Conservation (phyloP, 2,329 filamentous ascomycete species). For the Tolypocladium tundrense region DNA sequence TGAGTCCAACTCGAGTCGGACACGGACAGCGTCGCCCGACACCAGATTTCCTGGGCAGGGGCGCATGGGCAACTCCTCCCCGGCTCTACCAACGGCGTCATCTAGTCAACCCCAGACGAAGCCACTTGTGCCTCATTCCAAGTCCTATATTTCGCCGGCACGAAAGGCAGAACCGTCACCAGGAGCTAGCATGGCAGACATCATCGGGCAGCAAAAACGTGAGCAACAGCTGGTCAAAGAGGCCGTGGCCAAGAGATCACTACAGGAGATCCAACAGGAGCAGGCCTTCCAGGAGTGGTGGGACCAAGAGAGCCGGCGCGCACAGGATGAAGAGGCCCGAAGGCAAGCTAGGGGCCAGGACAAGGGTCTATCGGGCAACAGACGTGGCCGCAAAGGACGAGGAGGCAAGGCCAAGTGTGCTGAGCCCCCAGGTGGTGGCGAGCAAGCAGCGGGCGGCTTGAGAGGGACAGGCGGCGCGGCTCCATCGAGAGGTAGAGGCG, state of each 20-base stretch:
- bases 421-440: slow-evolving; percentile 7
- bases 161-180: slow-evolving; percentile 52
- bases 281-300: slow-evolving; percentile 97
- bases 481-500: slow-evolving; percentile 4
- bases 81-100: slow-evolving; percentile 14
- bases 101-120: slow-evolving; percentile 22
- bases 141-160: slow-evolving; percentile 45
- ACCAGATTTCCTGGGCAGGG: slow-evolving; percentile 52
- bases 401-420: slow-evolving; percentile 16
- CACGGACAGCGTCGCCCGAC: slow-evolving; percentile 49
- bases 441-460: slow-evolving; percentile 7
- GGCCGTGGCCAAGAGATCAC: slow-evolving; percentile 73
- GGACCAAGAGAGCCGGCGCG: slow-evolving; percentile 71
- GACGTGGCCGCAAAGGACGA: slow-evolving; percentile 16
- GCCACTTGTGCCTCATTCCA: slow-evolving; percentile 47
- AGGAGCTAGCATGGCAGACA: slow-evolving; percentile 74
- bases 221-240: slow-evolving; percentile 78
- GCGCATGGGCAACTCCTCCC: slow-evolving; percentile 25
- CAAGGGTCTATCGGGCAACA: slow-evolving; percentile 19
- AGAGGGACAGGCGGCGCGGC: slow-evolving; percentile 3
- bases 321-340: slow-evolving; percentile 51
- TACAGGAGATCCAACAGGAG: slow-evolving; percentile 93
- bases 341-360: slow-evolving; percentile 30
- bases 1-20: slow-evolving; percentile 25
- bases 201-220: slow-evolving; percentile 74